Percentiles rank a stretch among this genome's conserved stretches.
phyloP scores from a whole-genome alignment of 192 early-diverging fungal genomes.

The Gaertneriomyces sp. region DNA sequence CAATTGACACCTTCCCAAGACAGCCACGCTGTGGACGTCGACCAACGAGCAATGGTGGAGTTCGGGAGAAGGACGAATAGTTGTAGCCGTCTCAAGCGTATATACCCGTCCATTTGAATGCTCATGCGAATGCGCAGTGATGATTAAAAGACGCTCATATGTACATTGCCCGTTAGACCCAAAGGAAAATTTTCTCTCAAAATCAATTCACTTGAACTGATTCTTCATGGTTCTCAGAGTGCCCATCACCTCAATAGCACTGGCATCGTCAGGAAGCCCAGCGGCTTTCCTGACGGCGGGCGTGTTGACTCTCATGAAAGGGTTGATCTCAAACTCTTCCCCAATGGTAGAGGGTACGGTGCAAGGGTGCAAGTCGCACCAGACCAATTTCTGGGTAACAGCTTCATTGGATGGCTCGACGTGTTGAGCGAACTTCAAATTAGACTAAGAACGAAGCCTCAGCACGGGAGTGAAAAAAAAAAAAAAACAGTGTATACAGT shows the following conservation, averaged over 20 bases:
- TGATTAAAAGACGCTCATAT: too few relatives aligned
- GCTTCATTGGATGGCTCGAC: constrained; percentile 77
- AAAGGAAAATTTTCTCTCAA: too few relatives aligned
- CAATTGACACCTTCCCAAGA: too few relatives aligned
- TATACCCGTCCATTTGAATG: too few relatives aligned
- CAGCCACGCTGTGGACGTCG: too few relatives aligned
- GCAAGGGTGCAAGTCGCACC: constrained; percentile 39
- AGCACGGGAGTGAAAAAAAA: not conserved
- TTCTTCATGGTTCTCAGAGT: constrained; percentile 79
- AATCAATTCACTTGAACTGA: constrained; percentile 19
- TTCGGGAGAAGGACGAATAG: too few relatives aligned
- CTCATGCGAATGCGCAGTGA: too few relatives aligned
- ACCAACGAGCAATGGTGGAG: too few relatives aligned
- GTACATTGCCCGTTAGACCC: too few relatives aligned
- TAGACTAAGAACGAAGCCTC: constrained; percentile 28
- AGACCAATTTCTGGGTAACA: constrained; percentile 63
- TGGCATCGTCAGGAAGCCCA: constrained; percentile 2
- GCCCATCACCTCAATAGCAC: constrained; percentile 66
- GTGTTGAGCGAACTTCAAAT: constrained; percentile 66
- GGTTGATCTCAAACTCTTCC: constrained; percentile 82
- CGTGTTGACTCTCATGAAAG: constrained; percentile 77
- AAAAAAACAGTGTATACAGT: not conserved
- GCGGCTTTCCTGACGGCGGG: constrained; percentile 22
- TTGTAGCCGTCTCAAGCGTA: too few relatives aligned
- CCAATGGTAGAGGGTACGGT: constrained; percentile 89